These are phyloP conservation scores for Candida ponderosae DNA, from an alignment of 805 yeast species.

Conservation along the genomic window DNA sequence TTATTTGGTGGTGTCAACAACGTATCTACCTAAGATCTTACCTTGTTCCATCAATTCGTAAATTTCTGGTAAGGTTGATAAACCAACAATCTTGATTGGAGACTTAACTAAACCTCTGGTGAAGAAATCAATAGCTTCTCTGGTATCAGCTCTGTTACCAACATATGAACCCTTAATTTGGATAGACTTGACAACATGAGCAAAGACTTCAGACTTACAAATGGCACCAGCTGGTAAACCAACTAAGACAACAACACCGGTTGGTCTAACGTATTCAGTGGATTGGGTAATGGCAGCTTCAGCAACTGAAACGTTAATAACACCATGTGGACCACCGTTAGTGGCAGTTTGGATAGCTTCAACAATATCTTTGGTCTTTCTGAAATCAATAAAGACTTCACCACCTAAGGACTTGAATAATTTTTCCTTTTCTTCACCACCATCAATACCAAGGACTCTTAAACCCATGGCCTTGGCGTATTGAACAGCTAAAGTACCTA, in stretches of 20 bases:
- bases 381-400: conserved; percentile 48
- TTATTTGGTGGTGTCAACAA: conserved; percentile 67
- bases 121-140: conserved; percentile 60
- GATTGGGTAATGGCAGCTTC: conserved; percentile 55
- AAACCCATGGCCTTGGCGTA: conserved; percentile 54
- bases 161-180: conserved; percentile 75
- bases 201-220: conserved; percentile 57
- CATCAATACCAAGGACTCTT: conserved; percentile 48
- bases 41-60: conserved; percentile 67
- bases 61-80: conserved; percentile 39
- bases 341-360: conserved; percentile 45
- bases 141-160: conserved; percentile 79
- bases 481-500: conserved; percentile 52
- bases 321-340: conserved; percentile 70
- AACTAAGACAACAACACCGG: conserved; percentile 64
- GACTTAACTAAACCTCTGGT: conserved; percentile 51
- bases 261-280: conserved; percentile 47
- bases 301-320: conserved; percentile 66
- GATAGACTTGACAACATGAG: conserved; percentile 63
- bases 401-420: conserved; percentile 42
- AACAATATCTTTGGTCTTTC: conserved; percentile 41
- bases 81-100: conserved; percentile 46
- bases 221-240: conserved; percentile 76
- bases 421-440: conserved; percentile 44
- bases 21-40: conserved; percentile 82